Evolutionary conservation across 345 rosid genomes (phyloP).

Genomic region (Euclidium syriacum): DNA sequence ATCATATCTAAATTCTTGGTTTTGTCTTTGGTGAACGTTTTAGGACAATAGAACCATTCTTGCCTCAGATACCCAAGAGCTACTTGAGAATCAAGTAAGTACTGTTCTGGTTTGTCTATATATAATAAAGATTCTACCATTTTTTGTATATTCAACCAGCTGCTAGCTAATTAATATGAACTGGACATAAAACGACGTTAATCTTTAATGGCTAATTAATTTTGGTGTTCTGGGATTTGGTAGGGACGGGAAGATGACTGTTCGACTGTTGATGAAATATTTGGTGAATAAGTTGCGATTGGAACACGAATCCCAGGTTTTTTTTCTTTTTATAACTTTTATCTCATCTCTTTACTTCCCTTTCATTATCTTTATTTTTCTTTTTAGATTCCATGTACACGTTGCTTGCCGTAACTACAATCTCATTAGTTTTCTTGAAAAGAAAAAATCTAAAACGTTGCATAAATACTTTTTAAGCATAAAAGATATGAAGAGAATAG

Average conservation of each 20-base stretch:
- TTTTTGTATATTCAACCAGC: neutral
- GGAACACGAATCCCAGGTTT: slow-evolving; percentile 98
- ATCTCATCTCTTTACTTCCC: slow-evolving; percentile 2
- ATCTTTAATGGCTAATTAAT: slow-evolving; percentile 9
- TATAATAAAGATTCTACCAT: neutral
- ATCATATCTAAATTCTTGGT: neutral
- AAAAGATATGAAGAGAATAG: slow-evolving; percentile 19
- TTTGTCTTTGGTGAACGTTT: slow-evolving; percentile 8
- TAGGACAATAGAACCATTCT: slow-evolving; percentile 63
- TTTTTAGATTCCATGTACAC: slow-evolving; percentile 29
- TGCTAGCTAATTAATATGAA: slow-evolving; percentile 2
- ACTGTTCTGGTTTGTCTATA: too few species aligned
- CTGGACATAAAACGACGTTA: slow-evolving; percentile 6
- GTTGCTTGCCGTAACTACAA: slow-evolving; percentile 38
- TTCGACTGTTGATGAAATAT: slow-evolving; percentile 85
- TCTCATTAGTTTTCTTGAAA: slow-evolving; percentile 9
- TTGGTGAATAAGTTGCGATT: slow-evolving; percentile 87
- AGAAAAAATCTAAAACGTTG: neutral
- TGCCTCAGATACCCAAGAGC: slow-evolving; percentile 96
- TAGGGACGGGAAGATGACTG: slow-evolving; percentile 97
- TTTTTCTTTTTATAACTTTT: neutral
- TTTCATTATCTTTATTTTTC: slow-evolving; percentile 10
- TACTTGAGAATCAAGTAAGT: slow-evolving; percentile 95
- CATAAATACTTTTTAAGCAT: slow-evolving; percentile 17
- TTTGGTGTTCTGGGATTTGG: slow-evolving; percentile 29